Base-by-base conservation (phyloP, 441 rosid species). In the Pelargonium citronellum region DNA sequence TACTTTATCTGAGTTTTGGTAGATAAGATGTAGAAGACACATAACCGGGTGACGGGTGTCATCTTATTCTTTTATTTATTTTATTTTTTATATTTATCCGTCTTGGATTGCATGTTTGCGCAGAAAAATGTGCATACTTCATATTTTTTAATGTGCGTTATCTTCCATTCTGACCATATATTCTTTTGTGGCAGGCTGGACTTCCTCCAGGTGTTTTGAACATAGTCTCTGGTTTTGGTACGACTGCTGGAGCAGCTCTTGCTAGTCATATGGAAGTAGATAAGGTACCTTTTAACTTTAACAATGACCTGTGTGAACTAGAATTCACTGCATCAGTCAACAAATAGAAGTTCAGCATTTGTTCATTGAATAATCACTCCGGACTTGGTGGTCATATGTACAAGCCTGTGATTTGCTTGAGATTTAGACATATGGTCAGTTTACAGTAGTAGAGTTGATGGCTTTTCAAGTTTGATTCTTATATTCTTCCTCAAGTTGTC, bases 201-300 rank as follows among this genome's bases (percentile, higher is more conserved):
- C 95, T 91, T 72, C 99, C 99, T 72, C 89, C 92, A 0, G 97
- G 99, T 65, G 99, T 94, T 82, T 44, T 94, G 80, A 94, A 91
- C 57, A 71, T 94, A 11, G 87, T 94, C 75, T 91, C 99, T 65
- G 96, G 96, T 46, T 91, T 68, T 19, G 96, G 99, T 79, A 81
- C 87, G n/a, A 90, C 91, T 7, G 96, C 95, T 0, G 97, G 99
- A 76, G 89, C 96, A 24, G 74, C 99, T 66, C 92, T 94, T 13
- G 96, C 94, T 0, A 84, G 92, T 78, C 97, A 94, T 77, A 87
- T 89, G 92, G 92, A 90, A 76, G 99, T 94, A n/a, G 99, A 94
- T 80, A 91, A 94, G 97, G 95, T 91, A 76, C 24, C 1, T 9
- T 57, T 57, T 57, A 11, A 10, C 63, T 24, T 57, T 57, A 11